Evolutionary conservation across 108 stramenopile species (phyloP), one percentile per base, ranked within the genome.

Genomic region (Nannochloropsis gaditana): DNA sequence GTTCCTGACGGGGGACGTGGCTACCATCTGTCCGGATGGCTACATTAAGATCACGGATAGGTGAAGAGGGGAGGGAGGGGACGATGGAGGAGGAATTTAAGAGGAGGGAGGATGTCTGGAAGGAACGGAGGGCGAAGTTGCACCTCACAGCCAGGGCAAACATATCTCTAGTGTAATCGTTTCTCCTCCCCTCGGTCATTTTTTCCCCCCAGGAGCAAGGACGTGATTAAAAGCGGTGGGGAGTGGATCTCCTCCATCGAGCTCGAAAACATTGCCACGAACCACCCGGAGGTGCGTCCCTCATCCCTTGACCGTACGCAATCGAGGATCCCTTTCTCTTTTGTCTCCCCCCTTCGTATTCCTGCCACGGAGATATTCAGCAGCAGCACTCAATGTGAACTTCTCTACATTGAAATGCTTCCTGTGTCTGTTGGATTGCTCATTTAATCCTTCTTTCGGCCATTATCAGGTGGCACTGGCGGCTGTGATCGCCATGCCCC

Each of bases 161-260:
- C 31, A 31, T 31, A 31, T 31, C 31, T 31, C 31, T 31, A 31
- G 31, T 31, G 31, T 31, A 31, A 31, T 31, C 31, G 0, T 31
- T 31, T 31, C 31, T 31, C 31, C 31, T 31, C 31, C 31, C 31
- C 31, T 31, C 31, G 31, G 31, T 8, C n/a, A 8, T 73, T 73
- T 2, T 3, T n/a, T 15, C 8, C 3, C 15, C 8, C 4, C 8
- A 73, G 59, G 59, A 73, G 59, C 59, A 73, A 73, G 59, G 59
- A 73, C 59, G 59, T 73, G 59, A 73, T 73, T n/a, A 73, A 73
- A 2, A 73, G 59, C 59, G 59, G 59, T 6, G 59, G 59, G 59
- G 59, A 73, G n/a, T 73, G 59, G 59, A 73, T 73, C 59, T 73
- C 59, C 59, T 73, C 59, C 59, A 73, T 73, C 59, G 59, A 73